Conservation (phyloP, 1,139 yeast genomes). For the Taiozyma onychis region DNA sequence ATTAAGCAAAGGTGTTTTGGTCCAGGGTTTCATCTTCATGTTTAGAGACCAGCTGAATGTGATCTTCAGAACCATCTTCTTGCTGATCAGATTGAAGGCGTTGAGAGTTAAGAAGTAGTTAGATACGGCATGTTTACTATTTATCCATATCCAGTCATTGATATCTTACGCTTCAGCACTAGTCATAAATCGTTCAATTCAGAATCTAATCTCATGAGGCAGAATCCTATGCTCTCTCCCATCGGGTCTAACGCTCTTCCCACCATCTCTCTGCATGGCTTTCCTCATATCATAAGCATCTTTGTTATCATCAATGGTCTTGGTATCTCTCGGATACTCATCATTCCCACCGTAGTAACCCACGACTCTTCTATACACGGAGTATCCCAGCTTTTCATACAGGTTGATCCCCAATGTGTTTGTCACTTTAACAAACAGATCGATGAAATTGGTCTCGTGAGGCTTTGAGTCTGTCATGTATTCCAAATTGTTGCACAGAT, state of each 20-base stretch:
- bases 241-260: constrained; percentile 44
- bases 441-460: constrained; percentile 76
- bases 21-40: constrained; percentile 81
- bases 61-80: constrained; percentile 12
- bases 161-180: no score
- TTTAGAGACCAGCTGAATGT: constrained; percentile 36
- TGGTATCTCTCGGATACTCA: constrained; percentile 35
- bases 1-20: constrained; percentile 74
- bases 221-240: constrained; percentile 54
- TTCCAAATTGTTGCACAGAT: constrained; percentile 68
- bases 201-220: constrained; percentile 46
- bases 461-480: constrained; percentile 66
- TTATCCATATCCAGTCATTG: no score
- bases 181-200: background rate
- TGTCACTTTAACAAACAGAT: constrained; percentile 84
- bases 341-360: constrained; percentile 68
- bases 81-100: constrained; percentile 5
- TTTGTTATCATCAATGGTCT: constrained; percentile 49
- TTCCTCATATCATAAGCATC: constrained; percentile 91
- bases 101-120: background rate
- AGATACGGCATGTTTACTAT: no score
- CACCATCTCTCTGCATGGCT: constrained; percentile 36
- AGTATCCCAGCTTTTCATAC: constrained; percentile 82
- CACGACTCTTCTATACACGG: constrained; percentile 80
- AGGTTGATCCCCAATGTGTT: constrained; percentile 73